Percentiles rank a stretch among this genome's conserved stretches.
Evolutionary conservation across 768 basidiomycete species (phyloP).

Genomic region (Royoungia palumana): DNA sequence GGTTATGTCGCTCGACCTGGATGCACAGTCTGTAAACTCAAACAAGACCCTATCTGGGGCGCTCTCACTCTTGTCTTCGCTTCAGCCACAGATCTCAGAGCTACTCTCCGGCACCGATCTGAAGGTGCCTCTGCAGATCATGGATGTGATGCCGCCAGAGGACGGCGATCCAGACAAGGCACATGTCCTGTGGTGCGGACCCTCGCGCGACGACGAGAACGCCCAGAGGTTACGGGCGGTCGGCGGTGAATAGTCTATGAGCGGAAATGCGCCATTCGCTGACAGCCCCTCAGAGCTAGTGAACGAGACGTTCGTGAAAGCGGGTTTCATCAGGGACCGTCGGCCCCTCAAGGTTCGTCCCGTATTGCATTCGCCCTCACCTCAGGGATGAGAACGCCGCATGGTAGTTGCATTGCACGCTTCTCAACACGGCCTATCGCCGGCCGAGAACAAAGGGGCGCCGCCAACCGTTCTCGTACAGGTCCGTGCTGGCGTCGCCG

Average conservation of each 20-base stretch:
- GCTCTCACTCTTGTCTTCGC: constrained; percentile 39
- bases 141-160: constrained; percentile 50
- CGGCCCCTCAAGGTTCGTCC: constrained; percentile 49
- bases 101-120: constrained; percentile 36
- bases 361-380: background rate
- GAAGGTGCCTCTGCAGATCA: constrained; percentile 40
- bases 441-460: constrained; percentile 27
- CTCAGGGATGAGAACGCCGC: background rate
- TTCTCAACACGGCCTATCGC: constrained; percentile 48
- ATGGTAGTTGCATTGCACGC: constrained; percentile 46
- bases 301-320: constrained; percentile 36
- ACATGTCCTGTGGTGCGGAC: constrained; percentile 57
- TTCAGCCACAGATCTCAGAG: constrained; percentile 39
- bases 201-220: constrained; percentile 34
- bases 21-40: background rate
- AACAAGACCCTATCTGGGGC: constrained; percentile 38
- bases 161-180: constrained; percentile 38
- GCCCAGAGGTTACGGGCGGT: constrained; percentile 31
- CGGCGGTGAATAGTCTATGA: constrained; percentile 29
- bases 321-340: constrained; percentile 43
- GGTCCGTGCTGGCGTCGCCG: constrained; percentile 31
- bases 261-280: background rate
- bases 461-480: constrained; percentile 44
- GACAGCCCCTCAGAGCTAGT: constrained; percentile 37
- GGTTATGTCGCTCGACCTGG: constrained; percentile 56